These are phyloP conservation scores for Ceratocystis smalleyi DNA, from an alignment of 2,329 filamentous ascomycete genomes.

Conservation along the genomic window DNA sequence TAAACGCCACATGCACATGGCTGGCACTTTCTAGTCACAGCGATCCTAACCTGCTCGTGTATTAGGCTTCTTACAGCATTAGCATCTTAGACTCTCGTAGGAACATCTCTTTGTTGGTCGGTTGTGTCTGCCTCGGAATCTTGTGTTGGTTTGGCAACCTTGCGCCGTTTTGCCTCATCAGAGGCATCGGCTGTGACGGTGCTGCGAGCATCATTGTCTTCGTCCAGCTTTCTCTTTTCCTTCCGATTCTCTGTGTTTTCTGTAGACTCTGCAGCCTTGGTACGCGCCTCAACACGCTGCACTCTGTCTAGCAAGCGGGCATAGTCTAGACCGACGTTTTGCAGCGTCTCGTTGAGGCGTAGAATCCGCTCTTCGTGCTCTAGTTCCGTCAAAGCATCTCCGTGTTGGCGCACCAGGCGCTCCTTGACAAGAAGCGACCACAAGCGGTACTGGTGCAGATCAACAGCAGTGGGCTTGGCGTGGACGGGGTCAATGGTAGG, in stretches of 20 bases:
- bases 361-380: slow-evolving; percentile 52
- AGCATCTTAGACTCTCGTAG: neutral
- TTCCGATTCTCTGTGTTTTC: neutral
- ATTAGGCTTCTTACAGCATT: neutral
- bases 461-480: slow-evolving; percentile 25
- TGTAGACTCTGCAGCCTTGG: neutral
- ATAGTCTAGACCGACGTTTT: slow-evolving; percentile 57
- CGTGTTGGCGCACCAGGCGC: slow-evolving; percentile 60
- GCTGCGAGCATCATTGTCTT: neutral
- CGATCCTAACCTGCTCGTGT: neutral
- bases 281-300: slow-evolving; percentile 24
- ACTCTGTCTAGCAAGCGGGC: slow-evolving; percentile 42
- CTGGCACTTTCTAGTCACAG: neutral
- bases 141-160: neutral
- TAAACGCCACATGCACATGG: neutral
- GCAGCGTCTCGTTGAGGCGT: slow-evolving; percentile 54
- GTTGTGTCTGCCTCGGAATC: neutral
- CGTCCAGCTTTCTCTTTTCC: slow-evolving; percentile 5
- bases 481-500: slow-evolving; percentile 31
- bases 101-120: neutral
- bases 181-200: neutral
- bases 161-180: neutral
- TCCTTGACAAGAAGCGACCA: slow-evolving; percentile 67
- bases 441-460: slow-evolving; percentile 42
- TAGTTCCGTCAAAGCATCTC: slow-evolving; percentile 53